Conservation (phyloP, 129 eudicot genomes). For the Mikania micrantha region DNA sequence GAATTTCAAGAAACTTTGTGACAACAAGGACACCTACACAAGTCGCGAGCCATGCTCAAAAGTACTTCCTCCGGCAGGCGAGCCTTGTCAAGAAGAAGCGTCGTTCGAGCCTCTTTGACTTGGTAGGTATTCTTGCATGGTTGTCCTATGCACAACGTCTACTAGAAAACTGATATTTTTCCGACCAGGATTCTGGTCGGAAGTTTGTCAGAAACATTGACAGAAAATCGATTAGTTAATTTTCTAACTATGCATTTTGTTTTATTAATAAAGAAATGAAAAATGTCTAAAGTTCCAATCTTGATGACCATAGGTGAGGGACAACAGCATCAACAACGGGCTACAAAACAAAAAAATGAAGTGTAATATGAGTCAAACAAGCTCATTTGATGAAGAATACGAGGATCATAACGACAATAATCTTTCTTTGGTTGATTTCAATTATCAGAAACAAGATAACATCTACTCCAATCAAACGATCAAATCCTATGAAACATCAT, state of each 20-base stretch:
- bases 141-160: too few species aligned
- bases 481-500: slow-evolving; percentile 22
- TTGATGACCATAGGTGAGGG: slow-evolving; percentile 29
- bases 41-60: slow-evolving; percentile 92
- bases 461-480: slow-evolving; percentile 11
- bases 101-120: slow-evolving; percentile 78
- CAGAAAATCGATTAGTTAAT: too few species aligned
- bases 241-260: slow-evolving; percentile 4
- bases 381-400: slow-evolving; percentile 31
- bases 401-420: slow-evolving; percentile 14
- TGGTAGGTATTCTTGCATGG: slow-evolving; percentile 30
- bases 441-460: slow-evolving; percentile 28
- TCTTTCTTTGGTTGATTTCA: slow-evolving; percentile 32
- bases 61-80: slow-evolving; percentile 63
- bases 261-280: slow-evolving; percentile 1
- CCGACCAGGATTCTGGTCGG: too few species aligned
- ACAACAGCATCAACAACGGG: slow-evolving; percentile 16
- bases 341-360: slow-evolving; percentile 1
- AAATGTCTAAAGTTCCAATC: not conserved
- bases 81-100: slow-evolving; percentile 56
- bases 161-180: too few species aligned
- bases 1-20: slow-evolving; percentile 73
- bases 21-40: slow-evolving; percentile 79
- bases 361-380: slow-evolving; percentile 15
- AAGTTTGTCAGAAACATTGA: too few species aligned